Evolutionary conservation across 495 filamentous ascomycete genomes (phyloP), one percentile per base, ranked within the genome.

Genomic region (Penicillium taxi): DNA sequence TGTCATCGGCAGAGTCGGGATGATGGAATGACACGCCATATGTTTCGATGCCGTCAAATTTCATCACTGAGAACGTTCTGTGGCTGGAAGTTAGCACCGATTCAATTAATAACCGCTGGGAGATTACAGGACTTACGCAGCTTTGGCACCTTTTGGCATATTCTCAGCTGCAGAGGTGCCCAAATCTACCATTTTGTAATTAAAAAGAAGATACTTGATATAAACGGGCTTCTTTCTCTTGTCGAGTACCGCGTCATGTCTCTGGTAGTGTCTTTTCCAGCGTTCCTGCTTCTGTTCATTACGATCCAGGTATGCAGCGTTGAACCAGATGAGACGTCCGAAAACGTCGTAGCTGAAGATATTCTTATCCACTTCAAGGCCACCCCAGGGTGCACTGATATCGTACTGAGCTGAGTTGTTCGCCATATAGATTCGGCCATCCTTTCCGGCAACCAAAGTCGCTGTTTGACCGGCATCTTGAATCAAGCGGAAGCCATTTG

Each of bases 331-430:
- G 5, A 34, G 19, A 7, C 32, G 18, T 13, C 32, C 32, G 12
- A 34, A 34, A 1, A 34, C 32, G 16, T 34, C 32, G 3, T 23
- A 34, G 9, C 2, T 34, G 19, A 34, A 23, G 11, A 23, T 34
- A 6, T 34, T 23, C 11, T 23, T 13, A 6, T 34, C 32, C 5
- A 34, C 32, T n/a, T 34, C 19, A 4, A 34, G 3, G 2, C 19
- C 11, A 14, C 32, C 32, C 32, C 32, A 34, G 5, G 32, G 32
- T 23, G 32, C 32, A 14, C 32, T 34, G 15, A 34, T 23, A 23
- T 34, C 32, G 17, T 34, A 34, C 9, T 23, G n/a, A 1, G 19
- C 18, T 8, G 9, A 13, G 19, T 23, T 23, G 1, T 34, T 23
- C 5, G 11, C 32, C 9, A 34, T 4, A 11, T 34, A 34, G 6